Percentiles rank a stretch among this genome's conserved stretches.
These are phyloP conservation scores for Dovyalis caffra DNA, from an alignment of 345 rosid genomes.

Conservation along the genomic window DNA sequence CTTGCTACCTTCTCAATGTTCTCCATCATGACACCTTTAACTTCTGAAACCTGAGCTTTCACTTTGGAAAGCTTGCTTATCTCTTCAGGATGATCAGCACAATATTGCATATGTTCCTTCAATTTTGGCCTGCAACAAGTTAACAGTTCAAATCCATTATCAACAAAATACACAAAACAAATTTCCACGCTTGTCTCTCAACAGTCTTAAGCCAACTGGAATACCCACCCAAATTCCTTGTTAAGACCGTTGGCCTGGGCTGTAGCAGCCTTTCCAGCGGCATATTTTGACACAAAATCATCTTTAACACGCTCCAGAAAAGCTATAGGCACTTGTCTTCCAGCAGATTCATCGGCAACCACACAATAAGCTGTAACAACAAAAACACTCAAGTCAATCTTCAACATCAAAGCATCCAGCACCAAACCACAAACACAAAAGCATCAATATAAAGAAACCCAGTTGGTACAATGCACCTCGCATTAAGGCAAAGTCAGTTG, in stretches of 20 bases:
- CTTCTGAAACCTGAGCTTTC: constrained; percentile 94
- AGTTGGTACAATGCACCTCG: no score
- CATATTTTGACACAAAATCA: constrained; percentile 16
- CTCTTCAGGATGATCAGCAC: constrained; percentile 92
- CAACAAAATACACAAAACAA: not conserved
- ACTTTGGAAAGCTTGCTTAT: constrained; percentile 93
- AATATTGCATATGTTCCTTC: constrained; percentile 91
- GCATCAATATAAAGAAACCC: no score
- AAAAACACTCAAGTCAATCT: not conserved
- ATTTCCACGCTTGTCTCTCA: not conserved
- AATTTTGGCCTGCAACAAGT: constrained; percentile 55
- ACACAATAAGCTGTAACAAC: constrained; percentile 22
- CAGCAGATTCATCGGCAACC: constrained; percentile 24
- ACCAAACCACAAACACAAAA: not conserved
- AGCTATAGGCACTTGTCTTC: constrained; percentile 23
- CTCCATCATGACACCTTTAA: constrained; percentile 98
- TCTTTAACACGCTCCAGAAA: constrained; percentile 26
- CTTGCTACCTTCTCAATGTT: constrained; percentile 79
- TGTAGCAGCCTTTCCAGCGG: constrained; percentile 19
- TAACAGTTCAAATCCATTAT: not conserved
- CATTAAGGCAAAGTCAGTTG: not conserved
- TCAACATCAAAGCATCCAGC: not conserved
- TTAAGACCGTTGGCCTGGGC: constrained; percentile 23
- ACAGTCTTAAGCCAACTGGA: not conserved
- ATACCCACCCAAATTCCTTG: constrained; percentile 29